Conservation (phyloP, 768 basidiomycete species). For the Termitomyces eurrhizus region DNA sequence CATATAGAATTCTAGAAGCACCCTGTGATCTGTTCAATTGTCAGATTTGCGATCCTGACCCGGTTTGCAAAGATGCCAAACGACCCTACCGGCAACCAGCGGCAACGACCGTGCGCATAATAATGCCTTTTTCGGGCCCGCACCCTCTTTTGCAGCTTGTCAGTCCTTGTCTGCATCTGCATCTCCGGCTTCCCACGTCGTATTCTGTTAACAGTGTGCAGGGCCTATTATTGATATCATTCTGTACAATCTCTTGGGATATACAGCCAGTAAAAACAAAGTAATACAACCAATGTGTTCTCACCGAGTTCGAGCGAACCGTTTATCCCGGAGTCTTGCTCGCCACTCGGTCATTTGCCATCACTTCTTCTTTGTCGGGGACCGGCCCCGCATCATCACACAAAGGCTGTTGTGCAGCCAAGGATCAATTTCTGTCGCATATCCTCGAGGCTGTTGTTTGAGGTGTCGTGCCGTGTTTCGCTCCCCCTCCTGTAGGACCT, state of each 20-base stretch:
- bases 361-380: neutral
- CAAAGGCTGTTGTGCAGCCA: neutral
- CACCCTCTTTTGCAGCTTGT: neutral
- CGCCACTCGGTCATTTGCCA: neutral
- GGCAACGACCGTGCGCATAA: constrained; percentile 3
- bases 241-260: neutral
- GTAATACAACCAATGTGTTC: neutral
- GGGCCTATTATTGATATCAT: neutral
- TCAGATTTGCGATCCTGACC: constrained; percentile 17
- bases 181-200: neutral
- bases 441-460: neutral
- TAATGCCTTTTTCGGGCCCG: constrained; percentile 9
- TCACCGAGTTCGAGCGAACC: neutral
- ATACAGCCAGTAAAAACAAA: neutral
- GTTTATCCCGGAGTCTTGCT: constrained; percentile 3
- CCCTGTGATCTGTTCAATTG: constrained; percentile 14
- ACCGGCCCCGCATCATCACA: neutral
- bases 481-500: neutral
- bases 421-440: constrained; percentile 2
- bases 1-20: constrained; percentile 27
- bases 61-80: constrained; percentile 9
- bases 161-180: neutral
- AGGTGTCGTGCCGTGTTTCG: neutral
- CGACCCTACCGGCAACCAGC: constrained; percentile 2
- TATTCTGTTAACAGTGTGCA: neutral